Base-by-base conservation (phyloP, 2,329 filamentous ascomycete genomes). In the Penicillium sp. region DNA sequence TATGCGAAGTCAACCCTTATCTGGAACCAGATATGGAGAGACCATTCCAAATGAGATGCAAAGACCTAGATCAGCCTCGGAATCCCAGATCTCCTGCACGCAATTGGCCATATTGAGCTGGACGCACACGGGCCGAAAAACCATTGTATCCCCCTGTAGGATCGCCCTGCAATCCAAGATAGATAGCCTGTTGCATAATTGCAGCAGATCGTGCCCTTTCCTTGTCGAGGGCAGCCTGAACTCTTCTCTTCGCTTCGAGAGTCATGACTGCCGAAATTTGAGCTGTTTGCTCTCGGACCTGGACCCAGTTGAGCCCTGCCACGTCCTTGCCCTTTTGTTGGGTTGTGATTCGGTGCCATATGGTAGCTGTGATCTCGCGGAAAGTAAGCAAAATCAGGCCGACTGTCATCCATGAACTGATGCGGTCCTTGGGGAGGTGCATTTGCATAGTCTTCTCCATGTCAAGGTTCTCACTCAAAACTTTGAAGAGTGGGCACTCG, bases 331-430 rank as follows among this genome's bases (percentile, higher is more conserved):
- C 39, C 9, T 56, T 50, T n/a, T 57, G 49, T 42, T 61, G 53
- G 15, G 45, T 51, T 2, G 60, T 54, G 26, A 70, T 49, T 16
- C 56, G 51, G 31, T 60, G 56, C 61, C 62, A 65, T 13, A 61
- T 61, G 5, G 53, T 53, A 3, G 47, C 28, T 1, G 58, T 53
- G 23, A 70, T 64, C 23, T 56, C 54, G 12, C 59, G 52, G 23
- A 66, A 69, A 0, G 66, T 66, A 49, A 58, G 52, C 33, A 67
- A 45, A n/a, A 68, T 61, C 24, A 69, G 47, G 1, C 64, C 62
- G n/a, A 63, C 62, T 0, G 65, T 69, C 51, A 60, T 65, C 66
- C 64, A 68, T 2, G 58, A 56, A 13, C 53, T 53, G 29, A 63
- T 56, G 15, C 64, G 52, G 18, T 55, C 48, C 26, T 52, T 58